Percentiles rank a stretch among this genome's conserved stretches.
These are phyloP conservation scores for Podaxis rugospora DNA, from an alignment of 768 basidiomycete species.

Conservation along the genomic window DNA sequence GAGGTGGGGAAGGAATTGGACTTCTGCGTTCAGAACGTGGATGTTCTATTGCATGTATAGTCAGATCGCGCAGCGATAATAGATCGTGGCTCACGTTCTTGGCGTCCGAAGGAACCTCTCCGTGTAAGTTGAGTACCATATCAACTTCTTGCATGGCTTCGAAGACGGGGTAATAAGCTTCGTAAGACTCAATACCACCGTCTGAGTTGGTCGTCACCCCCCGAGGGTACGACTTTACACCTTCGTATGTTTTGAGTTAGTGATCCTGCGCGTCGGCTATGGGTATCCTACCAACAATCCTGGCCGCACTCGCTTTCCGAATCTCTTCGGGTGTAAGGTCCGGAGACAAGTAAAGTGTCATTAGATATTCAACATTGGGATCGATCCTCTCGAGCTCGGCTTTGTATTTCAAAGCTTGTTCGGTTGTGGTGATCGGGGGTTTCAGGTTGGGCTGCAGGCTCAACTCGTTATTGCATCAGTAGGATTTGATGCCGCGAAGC, in stretches of 20 bases:
- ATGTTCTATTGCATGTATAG: slow-evolving; percentile 53
- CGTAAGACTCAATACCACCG: slow-evolving; percentile 94
- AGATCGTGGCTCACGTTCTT: neutral
- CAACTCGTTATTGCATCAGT: slow-evolving; percentile 9
- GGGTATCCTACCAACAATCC: slow-evolving; percentile 54
- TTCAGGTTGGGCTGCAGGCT: slow-evolving; percentile 78
- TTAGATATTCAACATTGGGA: slow-evolving; percentile 78
- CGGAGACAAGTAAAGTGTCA: slow-evolving; percentile 94
- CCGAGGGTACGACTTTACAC: slow-evolving; percentile 95
- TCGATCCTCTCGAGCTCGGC: slow-evolving; percentile 70
- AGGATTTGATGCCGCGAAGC: slow-evolving; percentile 13
- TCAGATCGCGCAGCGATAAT: slow-evolving; percentile 19
- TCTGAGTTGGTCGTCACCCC: slow-evolving; percentile 98
- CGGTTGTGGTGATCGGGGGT: slow-evolving; percentile 83
- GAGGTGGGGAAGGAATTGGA: slow-evolving; percentile 84
- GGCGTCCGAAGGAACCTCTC: slow-evolving; percentile 91
- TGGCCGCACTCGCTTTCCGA: slow-evolving; percentile 78
- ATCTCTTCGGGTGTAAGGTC: slow-evolving; percentile 90
- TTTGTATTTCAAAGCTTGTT: slow-evolving; percentile 79
- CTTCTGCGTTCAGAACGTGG: slow-evolving; percentile 92
- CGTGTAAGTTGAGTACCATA: slow-evolving; percentile 96
- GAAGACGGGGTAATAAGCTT: slow-evolving; percentile 89
- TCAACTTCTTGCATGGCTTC: slow-evolving; percentile 89
- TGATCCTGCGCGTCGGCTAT: neutral
- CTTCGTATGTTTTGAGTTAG: slow-evolving; percentile 18